These are phyloP conservation scores for Rhynchospora pubera DNA, from an alignment of 176 grass and related monocot species.

Conservation along the genomic window DNA sequence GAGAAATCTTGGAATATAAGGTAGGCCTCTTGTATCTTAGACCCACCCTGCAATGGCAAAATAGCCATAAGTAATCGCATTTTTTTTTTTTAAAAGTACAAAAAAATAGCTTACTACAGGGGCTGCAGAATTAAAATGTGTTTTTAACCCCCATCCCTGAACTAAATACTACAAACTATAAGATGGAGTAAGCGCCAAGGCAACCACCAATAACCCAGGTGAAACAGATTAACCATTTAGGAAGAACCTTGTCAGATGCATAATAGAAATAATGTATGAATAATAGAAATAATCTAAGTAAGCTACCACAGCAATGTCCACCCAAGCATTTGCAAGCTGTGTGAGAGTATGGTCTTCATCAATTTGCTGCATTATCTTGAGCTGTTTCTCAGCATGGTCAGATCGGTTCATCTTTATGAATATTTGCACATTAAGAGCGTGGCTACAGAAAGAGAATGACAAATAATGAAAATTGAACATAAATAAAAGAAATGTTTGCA, in stretches of 20 bases:
- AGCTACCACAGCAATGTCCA: conserved; percentile 58
- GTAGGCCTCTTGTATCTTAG: conserved; percentile 92
- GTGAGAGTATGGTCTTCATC: conserved; percentile 95
- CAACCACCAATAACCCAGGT: neutral
- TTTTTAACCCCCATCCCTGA: neutral
- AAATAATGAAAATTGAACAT: neutral
- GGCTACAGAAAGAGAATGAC: conserved; percentile 34
- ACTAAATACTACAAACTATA: neutral
- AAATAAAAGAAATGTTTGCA: neutral
- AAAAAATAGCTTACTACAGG: neutral
- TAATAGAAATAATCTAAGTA: conserved; percentile 30
- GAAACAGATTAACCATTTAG: neutral
- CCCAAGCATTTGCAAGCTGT: conserved; percentile 87
- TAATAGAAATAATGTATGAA: neutral
- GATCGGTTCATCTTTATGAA: conserved; percentile 61
- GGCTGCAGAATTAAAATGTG: conserved; percentile 21
- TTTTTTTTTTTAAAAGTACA: no score
- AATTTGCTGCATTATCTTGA: conserved; percentile 94
- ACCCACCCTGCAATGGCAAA: conserved; percentile 50
- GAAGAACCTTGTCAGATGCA: conserved; percentile 11
- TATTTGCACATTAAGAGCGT: conserved; percentile 65
- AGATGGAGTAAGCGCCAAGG: neutral
- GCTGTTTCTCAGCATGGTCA: conserved; percentile 70
- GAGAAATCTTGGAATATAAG: conserved; percentile 96
- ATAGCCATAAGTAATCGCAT: neutral